Evolutionary conservation across 2,329 filamentous ascomycete genomes (phyloP).

Genomic region (Xylaria sp.): DNA sequence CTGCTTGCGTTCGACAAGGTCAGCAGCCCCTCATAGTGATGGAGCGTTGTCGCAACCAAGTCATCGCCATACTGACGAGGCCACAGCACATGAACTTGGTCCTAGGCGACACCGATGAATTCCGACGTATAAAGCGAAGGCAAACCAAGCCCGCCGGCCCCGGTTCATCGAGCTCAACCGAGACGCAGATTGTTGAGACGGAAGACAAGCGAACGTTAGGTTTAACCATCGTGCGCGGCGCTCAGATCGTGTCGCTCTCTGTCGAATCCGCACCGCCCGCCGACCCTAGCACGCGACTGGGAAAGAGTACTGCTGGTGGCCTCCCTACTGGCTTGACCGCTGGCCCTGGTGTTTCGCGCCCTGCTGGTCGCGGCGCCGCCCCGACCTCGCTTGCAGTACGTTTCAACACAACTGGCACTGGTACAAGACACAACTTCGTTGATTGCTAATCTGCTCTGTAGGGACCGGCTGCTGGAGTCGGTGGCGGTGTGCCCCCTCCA

Average conservation of each 20-base stretch:
- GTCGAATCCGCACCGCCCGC: constrained; percentile 94
- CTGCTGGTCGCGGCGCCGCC: constrained; percentile 73
- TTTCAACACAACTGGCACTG: constrained; percentile 10
- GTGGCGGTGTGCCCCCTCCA: constrained; percentile 58
- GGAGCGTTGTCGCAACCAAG: background rate
- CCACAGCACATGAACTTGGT: constrained; percentile 96
- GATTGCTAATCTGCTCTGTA: constrained; percentile 31
- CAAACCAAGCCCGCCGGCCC: constrained; percentile 66
- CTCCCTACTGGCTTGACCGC: constrained; percentile 66
- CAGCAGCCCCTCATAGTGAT: constrained; percentile 16
- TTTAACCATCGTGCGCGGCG: constrained; percentile 87
- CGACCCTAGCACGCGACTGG: constrained; percentile 84
- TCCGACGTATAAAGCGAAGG: constrained; percentile 84
- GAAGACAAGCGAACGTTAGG: constrained; percentile 98
- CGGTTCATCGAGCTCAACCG: constrained; percentile 53
- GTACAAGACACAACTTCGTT: background rate
- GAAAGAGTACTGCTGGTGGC: constrained; percentile 65
- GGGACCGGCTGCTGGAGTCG: constrained; percentile 83
- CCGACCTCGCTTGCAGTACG: constrained; percentile 75
- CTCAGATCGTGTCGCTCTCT: constrained; percentile 88
- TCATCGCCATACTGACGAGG: constrained; percentile 6
- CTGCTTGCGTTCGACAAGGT: constrained; percentile 99
- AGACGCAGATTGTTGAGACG: constrained; percentile 66
- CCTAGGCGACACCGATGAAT: constrained; percentile 96
- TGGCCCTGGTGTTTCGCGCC: constrained; percentile 84